Percentiles rank a stretch among this genome's conserved stretches.
Evolutionary conservation across 1,284 basidiomycete genomes (phyloP).

Genomic region (Cutaneotrichosporon arboriforme): DNA sequence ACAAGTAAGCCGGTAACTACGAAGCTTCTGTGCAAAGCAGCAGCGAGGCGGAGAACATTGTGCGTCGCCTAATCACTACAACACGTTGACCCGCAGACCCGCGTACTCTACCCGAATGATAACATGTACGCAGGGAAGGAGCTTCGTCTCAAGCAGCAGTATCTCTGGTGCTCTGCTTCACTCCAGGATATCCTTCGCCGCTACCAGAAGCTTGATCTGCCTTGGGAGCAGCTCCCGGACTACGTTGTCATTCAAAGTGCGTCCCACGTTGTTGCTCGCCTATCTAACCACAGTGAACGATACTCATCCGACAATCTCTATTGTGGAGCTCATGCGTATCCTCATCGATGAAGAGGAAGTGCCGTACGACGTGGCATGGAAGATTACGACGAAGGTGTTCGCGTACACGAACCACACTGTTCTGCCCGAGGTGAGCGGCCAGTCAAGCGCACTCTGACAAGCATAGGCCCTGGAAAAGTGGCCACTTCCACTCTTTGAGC

Average conservation of each 20-base stretch:
- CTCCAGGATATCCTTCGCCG: slow-evolving; percentile 71
- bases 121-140: slow-evolving; percentile 65
- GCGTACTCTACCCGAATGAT: slow-evolving; percentile 64
- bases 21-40: slow-evolving; percentile 76
- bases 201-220: slow-evolving; percentile 49
- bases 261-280: background rate
- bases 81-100: slow-evolving; percentile 51
- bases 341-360: slow-evolving; percentile 75
- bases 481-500: slow-evolving; percentile 74
- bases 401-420: slow-evolving; percentile 86
- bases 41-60: slow-evolving; percentile 79
- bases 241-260: slow-evolving; percentile 73
- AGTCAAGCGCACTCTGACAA: background rate
- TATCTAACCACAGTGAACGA: slow-evolving; percentile 47
- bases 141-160: slow-evolving; percentile 87
- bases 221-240: slow-evolving; percentile 60
- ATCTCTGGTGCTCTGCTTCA: slow-evolving; percentile 67
- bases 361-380: slow-evolving; percentile 76
- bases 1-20: slow-evolving; percentile 79
- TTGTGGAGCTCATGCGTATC: slow-evolving; percentile 89
- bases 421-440: slow-evolving; percentile 10
- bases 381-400: slow-evolving; percentile 78
- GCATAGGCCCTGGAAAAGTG: slow-evolving; percentile 61
- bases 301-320: slow-evolving; percentile 88
- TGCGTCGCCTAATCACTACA: slow-evolving; percentile 13